phyloP scores from a whole-genome alignment of 495 filamentous ascomycete genomes.

The Aspergillus sparsus region DNA sequence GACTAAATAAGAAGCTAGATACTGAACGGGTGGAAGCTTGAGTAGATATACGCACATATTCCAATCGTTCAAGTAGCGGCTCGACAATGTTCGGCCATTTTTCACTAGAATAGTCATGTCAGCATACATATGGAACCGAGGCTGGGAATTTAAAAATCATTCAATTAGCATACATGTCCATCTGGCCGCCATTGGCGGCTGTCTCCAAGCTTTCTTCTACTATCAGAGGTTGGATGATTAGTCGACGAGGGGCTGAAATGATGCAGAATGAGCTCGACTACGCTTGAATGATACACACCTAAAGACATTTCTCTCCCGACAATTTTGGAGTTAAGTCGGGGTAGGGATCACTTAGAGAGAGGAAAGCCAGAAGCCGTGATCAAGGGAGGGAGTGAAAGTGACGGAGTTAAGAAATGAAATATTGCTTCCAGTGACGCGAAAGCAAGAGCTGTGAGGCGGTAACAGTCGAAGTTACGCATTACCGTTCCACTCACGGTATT shows the following conservation, averaged over 20 bases:
- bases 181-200: slow-evolving; percentile 64
- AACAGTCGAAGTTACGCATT: no score
- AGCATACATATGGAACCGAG: slow-evolving; percentile 20
- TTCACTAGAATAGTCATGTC: slow-evolving; percentile 41
- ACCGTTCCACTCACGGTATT: no score
- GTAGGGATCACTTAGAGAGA: not conserved
- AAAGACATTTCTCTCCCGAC: slow-evolving; percentile 38
- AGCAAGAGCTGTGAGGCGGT: no score
- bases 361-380: slow-evolving; percentile 8
- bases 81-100: slow-evolving; percentile 57
- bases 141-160: not conserved
- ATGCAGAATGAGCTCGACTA: not conserved
- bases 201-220: slow-evolving; percentile 64
- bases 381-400: not conserved
- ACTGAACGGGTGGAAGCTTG: slow-evolving; percentile 5
- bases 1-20: not conserved
- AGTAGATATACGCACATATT: slow-evolving; percentile 43
- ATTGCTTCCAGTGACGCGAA: no score
- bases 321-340: not conserved
- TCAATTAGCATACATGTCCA: slow-evolving; percentile 62
- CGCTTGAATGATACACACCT: slow-evolving; percentile 28
- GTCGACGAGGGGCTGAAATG: not conserved
- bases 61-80: slow-evolving; percentile 53
- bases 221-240: slow-evolving; percentile 17
- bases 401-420: no score